Evolutionary conservation across 2,329 filamentous ascomycete species (phyloP), one percentile per base, ranked within the genome.

Genomic region (Colletotrichum salicis): DNA sequence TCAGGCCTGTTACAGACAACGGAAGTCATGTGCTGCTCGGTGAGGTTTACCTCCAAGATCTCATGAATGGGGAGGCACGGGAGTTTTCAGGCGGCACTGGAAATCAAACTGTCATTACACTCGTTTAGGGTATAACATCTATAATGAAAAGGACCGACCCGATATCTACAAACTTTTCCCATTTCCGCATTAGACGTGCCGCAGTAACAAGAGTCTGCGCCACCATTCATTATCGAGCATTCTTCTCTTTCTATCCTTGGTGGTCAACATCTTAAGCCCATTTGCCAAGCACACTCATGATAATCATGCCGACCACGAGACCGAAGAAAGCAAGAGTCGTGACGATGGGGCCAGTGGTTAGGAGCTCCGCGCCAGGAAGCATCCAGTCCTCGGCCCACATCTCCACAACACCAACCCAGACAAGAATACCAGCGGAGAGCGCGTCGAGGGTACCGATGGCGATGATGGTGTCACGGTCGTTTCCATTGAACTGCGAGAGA

Each of bases 371-470:
- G 61, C 57, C 75, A 22, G 87, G 88, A 1, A 84, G 84, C 76
- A 89, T 87, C 93, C 93, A 95, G 78, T 95, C 93, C 52, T 88
- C 84, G 2, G 91, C 91, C 89, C 91, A 91, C 92, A 95, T 94
- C 82, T 95, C 93, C 0, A 95, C 92, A 1, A 95, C 81, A 2
- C 92, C 92, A 2, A 95, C 92, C 92, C 93, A 95, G n/a, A 93
- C 83, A 37, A 95, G 84, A 56, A 96, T 93, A 33, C 93, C 93
- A 0, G 93, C 92, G 1, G 90, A 93, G 11, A 95, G 78, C 6
- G 93, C 91, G 79, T 95, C 91, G 1, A 95, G 84, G 0, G 92
- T 94, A 0, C 92, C 93, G 45, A 95, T 89, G 2, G 92, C 90
- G 55, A 95, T 81, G 52, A 94, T 84, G 0, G 93, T 95, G 1